Conservation (phyloP, 805 yeast species). For the Metschnikowia amazonensis region DNA sequence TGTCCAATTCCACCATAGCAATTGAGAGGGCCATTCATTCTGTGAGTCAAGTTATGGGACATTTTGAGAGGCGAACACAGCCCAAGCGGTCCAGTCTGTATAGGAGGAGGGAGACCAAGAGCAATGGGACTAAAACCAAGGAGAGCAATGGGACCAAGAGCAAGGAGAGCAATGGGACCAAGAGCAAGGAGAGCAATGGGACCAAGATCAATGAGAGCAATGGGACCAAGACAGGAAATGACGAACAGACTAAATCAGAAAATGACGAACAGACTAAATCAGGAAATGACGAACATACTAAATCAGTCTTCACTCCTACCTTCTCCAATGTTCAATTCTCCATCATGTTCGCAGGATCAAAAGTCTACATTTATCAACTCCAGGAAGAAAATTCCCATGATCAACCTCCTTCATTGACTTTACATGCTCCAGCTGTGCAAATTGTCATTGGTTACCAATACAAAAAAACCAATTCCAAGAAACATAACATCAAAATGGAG, state of each 20-base stretch:
- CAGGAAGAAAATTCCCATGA: constrained; percentile 36
- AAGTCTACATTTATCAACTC: constrained; percentile 45
- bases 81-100: background rate
- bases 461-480: constrained; percentile 27
- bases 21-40: constrained; percentile 53
- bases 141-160: too few species aligned
- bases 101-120: background rate
- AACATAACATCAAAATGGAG: constrained; percentile 48
- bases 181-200: too few species aligned
- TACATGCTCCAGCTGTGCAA: constrained; percentile 74
- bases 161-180: too few species aligned
- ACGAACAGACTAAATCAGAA: too few species aligned
- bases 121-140: too few species aligned
- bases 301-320: constrained; percentile 16
- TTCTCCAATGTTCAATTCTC: constrained; percentile 46
- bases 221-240: too few species aligned
- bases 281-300: too few species aligned
- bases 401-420: constrained; percentile 47
- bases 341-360: constrained; percentile 68
- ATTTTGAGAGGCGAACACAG: constrained; percentile 22
- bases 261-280: too few species aligned
- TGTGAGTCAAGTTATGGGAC: constrained; percentile 39
- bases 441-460: constrained; percentile 53
- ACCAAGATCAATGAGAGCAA: too few species aligned
- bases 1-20: constrained; percentile 52